Base-by-base conservation (phyloP, 768 basidiomycete genomes). In the Kwoniella bestiolae region DNA sequence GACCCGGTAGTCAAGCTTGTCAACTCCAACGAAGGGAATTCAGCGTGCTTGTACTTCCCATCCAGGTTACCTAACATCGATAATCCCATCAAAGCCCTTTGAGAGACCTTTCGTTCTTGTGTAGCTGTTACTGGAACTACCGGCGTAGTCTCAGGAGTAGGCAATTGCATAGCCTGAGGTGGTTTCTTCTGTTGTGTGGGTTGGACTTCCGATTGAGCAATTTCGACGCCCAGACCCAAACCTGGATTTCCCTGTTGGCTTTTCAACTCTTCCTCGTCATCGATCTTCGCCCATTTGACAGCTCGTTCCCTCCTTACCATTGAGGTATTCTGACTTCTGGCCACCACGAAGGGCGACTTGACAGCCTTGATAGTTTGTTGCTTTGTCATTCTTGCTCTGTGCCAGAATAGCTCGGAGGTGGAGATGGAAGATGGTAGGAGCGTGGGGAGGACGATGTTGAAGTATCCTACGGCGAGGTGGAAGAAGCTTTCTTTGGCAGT, bases 41-140 rank as follows among this genome's bases (percentile, higher is more conserved):
- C 68, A 9, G 83, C 80, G 75, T 91, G 90, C 68, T 88, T 86
- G 82, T 92, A 93, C 31, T 88, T 89, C 3, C 86, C 89, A 76
- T 92, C 91, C 58, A 92, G 83, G 75, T 91, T 92, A 1, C 91
- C 91, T n/a, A 92, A 84, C 66, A 94, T 84, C 5, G 91, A 93
- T 49, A 92, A 81, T 0, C 91, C 91, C 63, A 92, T 85, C 52
- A 93, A 83, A 5, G 72, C 72, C 31, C 61, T 9, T 29, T 70
- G 66, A 7, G 89, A 90, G 1, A 80, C 79, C 0, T 83, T 81
- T 56, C 82, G 84, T 5, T 56, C 41, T n/a, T 45, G n/a, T n/a
- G n/a, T n/a, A n/a, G n/a, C n/a, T n/a, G n/a, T n/a, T n/a, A n/a
- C 45, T 2, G 62, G 38, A 4, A 56, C 25, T 12, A 44, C 23